Conservation (phyloP, 768 basidiomycete species). For the Basidioascus undulatus region DNA sequence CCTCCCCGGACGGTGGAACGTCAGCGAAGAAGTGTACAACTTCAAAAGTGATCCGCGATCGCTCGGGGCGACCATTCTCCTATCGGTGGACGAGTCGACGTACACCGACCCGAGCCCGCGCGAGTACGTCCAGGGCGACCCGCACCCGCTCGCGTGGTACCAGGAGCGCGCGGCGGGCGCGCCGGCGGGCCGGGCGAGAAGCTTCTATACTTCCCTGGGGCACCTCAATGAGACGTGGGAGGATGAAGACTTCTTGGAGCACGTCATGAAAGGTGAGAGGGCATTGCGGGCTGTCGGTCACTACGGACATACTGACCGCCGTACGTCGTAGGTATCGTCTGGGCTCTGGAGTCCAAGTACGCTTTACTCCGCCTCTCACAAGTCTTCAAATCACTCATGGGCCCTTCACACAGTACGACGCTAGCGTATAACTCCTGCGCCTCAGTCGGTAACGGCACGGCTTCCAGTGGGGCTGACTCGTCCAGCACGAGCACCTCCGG, state of each 20-base stretch:
- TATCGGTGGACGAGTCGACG: constrained; percentile 40
- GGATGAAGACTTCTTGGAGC: constrained; percentile 42
- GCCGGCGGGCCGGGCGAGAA: constrained; percentile 33
- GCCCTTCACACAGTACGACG: too few relatives aligned
- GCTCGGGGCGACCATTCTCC: constrained; percentile 35
- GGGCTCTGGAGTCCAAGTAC: constrained; percentile 43
- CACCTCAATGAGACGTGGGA: constrained; percentile 58
- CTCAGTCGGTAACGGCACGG: constrained; percentile 37
- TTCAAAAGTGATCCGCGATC: constrained; percentile 45
- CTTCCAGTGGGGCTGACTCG: too few relatives aligned
- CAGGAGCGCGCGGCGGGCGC: constrained; percentile 51
- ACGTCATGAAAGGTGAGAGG: too few relatives aligned
- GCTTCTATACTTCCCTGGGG: constrained; percentile 63
- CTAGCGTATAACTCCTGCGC: constrained; percentile 36
- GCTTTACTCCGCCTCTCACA: too few relatives aligned
- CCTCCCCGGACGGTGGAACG: constrained; percentile 19
- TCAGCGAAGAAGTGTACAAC: constrained; percentile 29
- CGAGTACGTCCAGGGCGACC: constrained; percentile 38
- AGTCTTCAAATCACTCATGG: too few relatives aligned
- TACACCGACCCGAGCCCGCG: constrained; percentile 24
- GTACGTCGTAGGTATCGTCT: constrained; percentile 50
- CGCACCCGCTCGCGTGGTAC: constrained; percentile 71
- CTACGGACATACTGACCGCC: too few relatives aligned
- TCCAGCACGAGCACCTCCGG: too few relatives aligned
- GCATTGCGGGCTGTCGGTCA: too few relatives aligned